phyloP scores from a whole-genome alignment of 2,329 filamentous ascomycete species.

The Aphanocladium album region DNA sequence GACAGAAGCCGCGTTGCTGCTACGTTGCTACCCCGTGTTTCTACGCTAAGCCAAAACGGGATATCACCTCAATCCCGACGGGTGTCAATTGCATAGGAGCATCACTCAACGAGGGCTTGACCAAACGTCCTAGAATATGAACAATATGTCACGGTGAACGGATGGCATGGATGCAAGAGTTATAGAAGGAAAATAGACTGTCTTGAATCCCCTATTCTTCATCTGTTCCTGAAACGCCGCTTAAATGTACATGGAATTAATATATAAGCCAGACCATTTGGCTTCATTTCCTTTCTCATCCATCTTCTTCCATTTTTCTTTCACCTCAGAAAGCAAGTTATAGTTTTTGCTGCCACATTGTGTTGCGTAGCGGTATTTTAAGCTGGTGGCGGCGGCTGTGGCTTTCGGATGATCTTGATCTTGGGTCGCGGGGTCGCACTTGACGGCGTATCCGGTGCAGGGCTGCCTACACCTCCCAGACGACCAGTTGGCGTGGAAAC shows the following conservation, averaged over 20 bases:
- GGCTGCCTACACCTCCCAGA: background rate
- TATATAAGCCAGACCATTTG: background rate
- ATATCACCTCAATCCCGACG: background rate
- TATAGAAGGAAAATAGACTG: background rate
- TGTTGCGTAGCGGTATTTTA: too few species aligned
- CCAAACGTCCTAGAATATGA: too few species aligned
- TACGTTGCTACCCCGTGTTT: background rate
- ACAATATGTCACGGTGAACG: too few species aligned
- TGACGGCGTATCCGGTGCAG: constrained; percentile 19
- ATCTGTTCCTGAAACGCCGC: background rate
- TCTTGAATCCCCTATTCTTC: background rate
- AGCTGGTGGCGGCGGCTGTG: constrained; percentile 21
- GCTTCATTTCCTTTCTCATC: background rate
- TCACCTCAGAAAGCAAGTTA: too few species aligned
- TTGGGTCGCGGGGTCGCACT: constrained; percentile 24
- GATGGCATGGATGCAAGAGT: too few species aligned
- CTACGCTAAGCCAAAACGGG: background rate
- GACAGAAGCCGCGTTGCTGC: too few species aligned
- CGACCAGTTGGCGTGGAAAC: background rate
- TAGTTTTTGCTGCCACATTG: too few species aligned
- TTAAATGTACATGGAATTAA: background rate
- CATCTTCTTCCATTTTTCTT: too few species aligned
- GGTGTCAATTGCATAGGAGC: too few species aligned
- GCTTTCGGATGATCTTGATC: constrained; percentile 35
- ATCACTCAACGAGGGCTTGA: too few species aligned